Evolutionary conservation across 2,329 filamentous ascomycete species (phyloP).

Genomic region (Metarhizium humberi): DNA sequence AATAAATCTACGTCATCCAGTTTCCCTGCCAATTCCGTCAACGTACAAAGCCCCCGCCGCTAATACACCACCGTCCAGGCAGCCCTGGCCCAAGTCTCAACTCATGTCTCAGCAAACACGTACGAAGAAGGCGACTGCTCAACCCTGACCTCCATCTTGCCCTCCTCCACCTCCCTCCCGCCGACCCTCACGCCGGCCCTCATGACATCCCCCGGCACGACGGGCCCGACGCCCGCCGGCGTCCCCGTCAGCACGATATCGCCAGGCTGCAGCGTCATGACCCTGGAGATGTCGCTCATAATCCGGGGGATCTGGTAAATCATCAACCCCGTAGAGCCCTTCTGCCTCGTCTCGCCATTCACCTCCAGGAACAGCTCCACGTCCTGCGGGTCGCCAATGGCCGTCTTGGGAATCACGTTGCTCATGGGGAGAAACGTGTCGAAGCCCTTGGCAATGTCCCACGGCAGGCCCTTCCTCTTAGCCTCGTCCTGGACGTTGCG

Average conservation of each 20-base stretch:
- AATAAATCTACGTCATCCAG: no score
- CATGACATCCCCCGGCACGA: constrained; percentile 80
- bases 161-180: constrained; percentile 78
- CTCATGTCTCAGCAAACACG: constrained; percentile 62
- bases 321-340: constrained; percentile 88
- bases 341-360: constrained; percentile 69
- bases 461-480: constrained; percentile 89
- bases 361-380: constrained; percentile 79
- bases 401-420: constrained; percentile 67
- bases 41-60: no score
- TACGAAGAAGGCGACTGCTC: constrained; percentile 72
- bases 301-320: constrained; percentile 83
- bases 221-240: constrained; percentile 86
- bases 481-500: constrained; percentile 93
- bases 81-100: no score
- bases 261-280: constrained; percentile 88
- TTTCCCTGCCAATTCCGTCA: no score
- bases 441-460: constrained; percentile 95
- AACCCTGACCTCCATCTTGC: constrained; percentile 73
- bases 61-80: no score
- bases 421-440: constrained; percentile 93
- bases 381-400: constrained; percentile 79
- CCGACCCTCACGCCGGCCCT: constrained; percentile 69
- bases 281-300: constrained; percentile 82
- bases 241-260: constrained; percentile 96